Base-by-base conservation (phyloP, 1,284 basidiomycete species). In the Serendipita sp. region DNA sequence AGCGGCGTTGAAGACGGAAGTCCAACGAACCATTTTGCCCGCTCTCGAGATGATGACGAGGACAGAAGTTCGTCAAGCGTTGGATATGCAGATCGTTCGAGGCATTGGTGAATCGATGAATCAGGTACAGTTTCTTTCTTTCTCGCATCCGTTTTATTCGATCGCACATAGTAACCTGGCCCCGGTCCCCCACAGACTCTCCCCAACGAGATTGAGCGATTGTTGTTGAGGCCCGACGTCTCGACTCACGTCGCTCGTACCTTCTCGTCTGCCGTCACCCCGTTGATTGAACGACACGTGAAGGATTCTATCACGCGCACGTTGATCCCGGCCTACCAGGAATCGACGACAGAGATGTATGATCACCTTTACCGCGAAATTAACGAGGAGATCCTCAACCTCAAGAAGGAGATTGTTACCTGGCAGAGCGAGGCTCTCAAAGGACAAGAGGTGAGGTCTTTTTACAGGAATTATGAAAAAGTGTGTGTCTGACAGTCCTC, bases 371-470 rank as follows among this genome's bases (percentile, higher is more conserved):
- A 86, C 42, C 79, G 82, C 30, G 87, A 89, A 71, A 78, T 91
- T 66, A 82, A 83, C 63, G 75, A 77, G 4, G 88, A 92, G 72
- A 82, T 92, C 61, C 74, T 84, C 67, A 79, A 75, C 66, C 76
- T 91, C 67, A 89, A 88, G 74, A 81, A 84, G 63, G 88, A 91
- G 67, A 75, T 89, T 61, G 81, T 82, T 65, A 76, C 80, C 10
- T 90, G 87, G 86, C 87, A 90, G 70, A 83, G 76, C 49, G 88
- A 91, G 62, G 78, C 86, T 3, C 76, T 87, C 53, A 80, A 86
- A 50, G 81, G 75, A 44, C 87, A 90, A 69, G 87, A 91, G 79
- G 87, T 88, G 66, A 35, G 79, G 74, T 3, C 3, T 13, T 43
- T 17, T 3, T 2, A 15, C 60, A 58, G 15, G 30, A 6, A 17